Percentiles rank a stretch among this genome's conserved stretches.
These are phyloP conservation scores for Isoetes engelmannii DNA, from an alignment of 83 land plant species.

Conservation along the genomic window DNA sequence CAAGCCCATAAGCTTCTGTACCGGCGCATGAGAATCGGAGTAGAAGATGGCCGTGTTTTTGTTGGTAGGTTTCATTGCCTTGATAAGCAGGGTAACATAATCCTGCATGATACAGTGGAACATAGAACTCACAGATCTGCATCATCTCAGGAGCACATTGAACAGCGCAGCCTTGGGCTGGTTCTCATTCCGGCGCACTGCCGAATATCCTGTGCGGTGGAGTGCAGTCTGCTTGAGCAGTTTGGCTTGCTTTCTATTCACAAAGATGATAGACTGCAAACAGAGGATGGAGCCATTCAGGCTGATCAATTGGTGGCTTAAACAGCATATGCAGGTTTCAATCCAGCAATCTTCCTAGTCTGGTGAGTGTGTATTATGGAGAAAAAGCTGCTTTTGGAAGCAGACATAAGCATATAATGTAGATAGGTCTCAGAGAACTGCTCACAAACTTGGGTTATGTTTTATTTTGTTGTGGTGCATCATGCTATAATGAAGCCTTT, in stretches of 20 bases:
- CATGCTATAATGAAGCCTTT: no score
- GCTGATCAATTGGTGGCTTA: no score
- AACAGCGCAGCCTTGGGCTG: conserved; percentile 1
- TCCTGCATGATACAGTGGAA: conserved; percentile 1
- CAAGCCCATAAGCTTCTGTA: conserved; percentile 7
- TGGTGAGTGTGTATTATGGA: no score
- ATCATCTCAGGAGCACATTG: neutral
- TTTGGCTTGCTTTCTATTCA: neutral
- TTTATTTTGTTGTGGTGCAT: no score
- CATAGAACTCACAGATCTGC: neutral
- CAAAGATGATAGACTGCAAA: neutral
- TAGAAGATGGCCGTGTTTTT: neutral
- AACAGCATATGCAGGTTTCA: no score
- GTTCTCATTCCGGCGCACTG: conserved; percentile 10
- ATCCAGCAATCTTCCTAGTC: no score
- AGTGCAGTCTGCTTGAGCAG: neutral
- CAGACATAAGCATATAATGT: no score
- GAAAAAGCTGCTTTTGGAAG: no score
- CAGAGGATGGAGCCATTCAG: no score
- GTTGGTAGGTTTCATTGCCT: conserved; percentile 10
- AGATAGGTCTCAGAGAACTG: no score
- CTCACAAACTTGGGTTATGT: no score
- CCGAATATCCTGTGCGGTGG: conserved; percentile 3
- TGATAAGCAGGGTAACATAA: conserved; percentile 7
- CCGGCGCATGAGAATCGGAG: conserved; percentile 10